Conservation (phyloP, 2,329 filamentous ascomycete genomes). For the Daldinia sp. region DNA sequence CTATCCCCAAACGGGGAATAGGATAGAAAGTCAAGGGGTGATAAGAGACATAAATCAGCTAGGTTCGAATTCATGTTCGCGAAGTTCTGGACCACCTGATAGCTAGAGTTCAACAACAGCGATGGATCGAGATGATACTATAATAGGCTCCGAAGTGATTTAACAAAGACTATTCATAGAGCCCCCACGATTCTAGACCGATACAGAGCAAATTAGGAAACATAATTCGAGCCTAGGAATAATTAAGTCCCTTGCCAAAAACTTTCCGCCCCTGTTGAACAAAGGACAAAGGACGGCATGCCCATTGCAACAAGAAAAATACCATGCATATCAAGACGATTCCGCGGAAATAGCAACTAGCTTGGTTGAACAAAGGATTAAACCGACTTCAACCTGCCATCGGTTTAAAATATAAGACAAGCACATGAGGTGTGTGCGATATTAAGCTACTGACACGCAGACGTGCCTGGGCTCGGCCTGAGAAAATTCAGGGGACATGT, state of each 20-base stretch:
- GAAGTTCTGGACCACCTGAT: background rate
- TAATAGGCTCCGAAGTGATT: background rate
- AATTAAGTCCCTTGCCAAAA: background rate
- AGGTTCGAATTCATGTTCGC: background rate
- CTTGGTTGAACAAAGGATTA: background rate
- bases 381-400: background rate
- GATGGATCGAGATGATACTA: background rate
- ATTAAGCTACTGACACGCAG: no score
- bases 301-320: background rate
- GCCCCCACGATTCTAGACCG: background rate
- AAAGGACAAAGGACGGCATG: slow-evolving; percentile 8
- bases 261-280: background rate
- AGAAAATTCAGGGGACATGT: no score
- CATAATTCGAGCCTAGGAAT: background rate
- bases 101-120: background rate
- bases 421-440: no score
- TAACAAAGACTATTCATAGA: background rate
- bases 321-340: background rate
- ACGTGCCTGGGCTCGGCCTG: no score
- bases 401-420: no score
- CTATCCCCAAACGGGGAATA: background rate
- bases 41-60: background rate
- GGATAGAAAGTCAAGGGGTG: background rate
- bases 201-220: background rate
- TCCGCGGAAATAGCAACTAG: background rate